Evolutionary conservation across 2,329 filamentous ascomycete genomes (phyloP), one percentile per base, ranked within the genome.

Genomic region (Aspergillus aculeatus): DNA sequence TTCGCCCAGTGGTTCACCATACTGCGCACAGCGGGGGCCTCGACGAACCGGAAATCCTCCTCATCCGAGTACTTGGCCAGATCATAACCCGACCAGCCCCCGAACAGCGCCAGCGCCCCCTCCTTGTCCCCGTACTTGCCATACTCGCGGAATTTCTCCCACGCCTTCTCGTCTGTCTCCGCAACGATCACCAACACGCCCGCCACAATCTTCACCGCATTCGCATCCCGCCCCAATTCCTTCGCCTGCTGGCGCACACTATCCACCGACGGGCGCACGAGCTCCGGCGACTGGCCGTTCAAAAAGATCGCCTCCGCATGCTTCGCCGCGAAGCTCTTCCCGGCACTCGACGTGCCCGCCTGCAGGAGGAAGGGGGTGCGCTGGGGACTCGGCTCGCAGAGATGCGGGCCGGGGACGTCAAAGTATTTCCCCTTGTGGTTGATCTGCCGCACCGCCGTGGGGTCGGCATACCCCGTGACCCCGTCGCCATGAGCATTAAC

Each of bases 351-450:
- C 0, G 79, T 77, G 1, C 80, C 80, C 4, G 80, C 80, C 63
- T 82, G 80, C 29, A 82, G 72, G 5, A 82, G 57, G 54, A 81
- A 80, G 0, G 80, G 80, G 0, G 80, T 82, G 0, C 80, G 73
- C 65, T 82, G 80, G 4, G 73, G 72, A 38, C 76, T 78, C 0
- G 80, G 80, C 57, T 81, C 75, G 32, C 76, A 74, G 23, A 80
- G 71, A 66, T 78, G 77, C n/a, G 79, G 78, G 0, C 78, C 78
- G 2, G 75, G 72, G 1, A 78, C 75, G 32, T 73, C 73, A 69
- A 79, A 79, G 56, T 80, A 79, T 51, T 75, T 74, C 5, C 74
- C 75, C 63, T 71, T 55, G 56, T 79, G 77, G 21, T 78, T 65
- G 29, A 79, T 77, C 51, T 72, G 68, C 6, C 75, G 67, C 9